Evolutionary conservation across 2,329 filamentous ascomycete species (phyloP).

Genomic region (Cladophialophora exuberans): DNA sequence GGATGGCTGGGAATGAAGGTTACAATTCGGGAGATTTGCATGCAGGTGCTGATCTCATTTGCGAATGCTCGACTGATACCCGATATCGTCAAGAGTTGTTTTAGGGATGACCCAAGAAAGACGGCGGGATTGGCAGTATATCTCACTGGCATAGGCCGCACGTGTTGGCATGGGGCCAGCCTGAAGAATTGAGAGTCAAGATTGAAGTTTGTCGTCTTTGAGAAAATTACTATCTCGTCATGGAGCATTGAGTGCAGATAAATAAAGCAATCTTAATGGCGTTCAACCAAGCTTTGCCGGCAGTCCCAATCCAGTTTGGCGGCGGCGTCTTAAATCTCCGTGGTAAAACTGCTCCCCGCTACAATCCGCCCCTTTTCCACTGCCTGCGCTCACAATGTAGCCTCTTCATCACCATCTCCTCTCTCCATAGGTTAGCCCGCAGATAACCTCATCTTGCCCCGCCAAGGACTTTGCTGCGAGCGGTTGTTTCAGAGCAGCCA

Average conservation of each 20-base stretch:
- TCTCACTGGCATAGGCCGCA: no score
- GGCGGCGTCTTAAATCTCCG: conserved; percentile 24
- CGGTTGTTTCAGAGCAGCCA: conserved; percentile 22
- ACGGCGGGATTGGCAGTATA: no score
- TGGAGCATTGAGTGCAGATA: not conserved
- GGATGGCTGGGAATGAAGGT: no score
- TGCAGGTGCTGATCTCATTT: no score
- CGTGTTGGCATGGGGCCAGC: no score
- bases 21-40: no score
- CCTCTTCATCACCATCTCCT: not conserved
- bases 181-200: no score
- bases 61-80: no score
- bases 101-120: no score
- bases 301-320: conserved; percentile 10
- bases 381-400: not conserved
- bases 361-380: conserved; percentile 10
- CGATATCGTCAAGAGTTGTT: no score
- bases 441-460: conserved; percentile 27
- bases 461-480: conserved; percentile 4
- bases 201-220: no score
- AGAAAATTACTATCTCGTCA: no score
- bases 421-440: not conserved
- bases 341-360: not conserved
- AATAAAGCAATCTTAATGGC: conserved; percentile 29
- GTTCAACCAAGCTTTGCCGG: conserved; percentile 29